Conservation (phyloP, 1,139 yeast genomes). For the Hemisphaericaspora xylanilytica region DNA sequence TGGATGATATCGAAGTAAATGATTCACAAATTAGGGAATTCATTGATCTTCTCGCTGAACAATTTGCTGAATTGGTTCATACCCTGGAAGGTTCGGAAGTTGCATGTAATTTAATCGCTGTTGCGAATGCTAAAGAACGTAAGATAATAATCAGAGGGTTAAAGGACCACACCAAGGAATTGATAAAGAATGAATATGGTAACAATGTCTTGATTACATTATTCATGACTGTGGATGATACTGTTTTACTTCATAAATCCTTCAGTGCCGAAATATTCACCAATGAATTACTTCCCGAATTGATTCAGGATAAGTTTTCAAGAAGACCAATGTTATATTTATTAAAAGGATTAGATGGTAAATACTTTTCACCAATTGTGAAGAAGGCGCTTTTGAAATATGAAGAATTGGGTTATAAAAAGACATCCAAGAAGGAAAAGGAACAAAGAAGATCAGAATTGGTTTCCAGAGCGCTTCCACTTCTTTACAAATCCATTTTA, state of each 20-base stretch:
- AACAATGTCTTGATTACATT: constrained; percentile 75
- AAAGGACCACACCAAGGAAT: constrained; percentile 68
- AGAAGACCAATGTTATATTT: constrained; percentile 88
- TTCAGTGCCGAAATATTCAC: constrained; percentile 60
- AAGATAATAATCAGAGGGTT: constrained; percentile 70
- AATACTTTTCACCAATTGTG: constrained; percentile 73
- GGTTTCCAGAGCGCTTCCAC: constrained; percentile 62
- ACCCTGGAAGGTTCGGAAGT: constrained; percentile 93
- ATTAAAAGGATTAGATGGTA: constrained; percentile 75
- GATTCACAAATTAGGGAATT: constrained; percentile 75
- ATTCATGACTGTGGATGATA: constrained; percentile 90
- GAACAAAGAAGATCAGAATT: constrained; percentile 73
- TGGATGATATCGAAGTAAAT: constrained; percentile 38
- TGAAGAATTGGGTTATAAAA: constrained; percentile 59
- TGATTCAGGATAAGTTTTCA: constrained; percentile 71
- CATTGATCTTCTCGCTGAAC: constrained; percentile 80
- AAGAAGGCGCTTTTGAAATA: constrained; percentile 60
- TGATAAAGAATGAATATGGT: constrained; percentile 85
- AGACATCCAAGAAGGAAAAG: constrained; percentile 84
- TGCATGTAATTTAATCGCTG: constrained; percentile 74
- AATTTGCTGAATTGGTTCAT: constrained; percentile 91
- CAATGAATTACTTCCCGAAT: constrained; percentile 52
- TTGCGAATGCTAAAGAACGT: constrained; percentile 91
- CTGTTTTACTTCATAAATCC: constrained; percentile 75
- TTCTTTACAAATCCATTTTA: constrained; percentile 55